phyloP scores from a whole-genome alignment of 345 rosid genomes.

The Melastoma malabathricum region DNA sequence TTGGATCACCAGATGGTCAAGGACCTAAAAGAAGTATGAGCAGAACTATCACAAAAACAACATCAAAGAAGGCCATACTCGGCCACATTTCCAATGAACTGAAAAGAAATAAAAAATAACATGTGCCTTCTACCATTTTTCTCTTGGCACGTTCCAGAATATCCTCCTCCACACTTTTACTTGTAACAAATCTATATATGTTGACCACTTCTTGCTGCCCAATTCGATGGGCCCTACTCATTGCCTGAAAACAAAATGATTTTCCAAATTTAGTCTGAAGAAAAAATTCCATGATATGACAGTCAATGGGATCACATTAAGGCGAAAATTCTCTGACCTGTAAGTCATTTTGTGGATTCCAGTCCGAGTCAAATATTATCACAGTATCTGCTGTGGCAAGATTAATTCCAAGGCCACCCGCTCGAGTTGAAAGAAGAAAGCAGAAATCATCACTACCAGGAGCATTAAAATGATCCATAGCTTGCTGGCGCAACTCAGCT shows the following conservation, averaged over 20 bases:
- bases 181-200: slow-evolving; percentile 95
- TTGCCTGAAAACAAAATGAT: slow-evolving; percentile 45
- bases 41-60: neutral
- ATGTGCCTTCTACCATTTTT: slow-evolving; percentile 57
- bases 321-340: slow-evolving; percentile 34
- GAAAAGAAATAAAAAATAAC: neutral
- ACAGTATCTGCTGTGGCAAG: slow-evolving; percentile 98
- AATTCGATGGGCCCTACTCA: slow-evolving; percentile 99
- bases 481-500: slow-evolving; percentile 96
- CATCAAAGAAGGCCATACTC: no score
- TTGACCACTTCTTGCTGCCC: slow-evolving; percentile 99
- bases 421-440: slow-evolving; percentile 97
- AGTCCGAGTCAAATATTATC: slow-evolving; percentile 97
- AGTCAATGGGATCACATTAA: neutral
- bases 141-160: slow-evolving; percentile 97
- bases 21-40: slow-evolving; percentile 35
- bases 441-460: slow-evolving; percentile 98
- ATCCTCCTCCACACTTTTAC: slow-evolving; percentile 99
- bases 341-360: slow-evolving; percentile 98
- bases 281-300: no score
- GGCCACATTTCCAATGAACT: neutral
- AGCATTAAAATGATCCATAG: slow-evolving; percentile 99
- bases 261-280: neutral
- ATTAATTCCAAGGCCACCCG: slow-evolving; percentile 98
- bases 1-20: slow-evolving; percentile 98